A percentile compares a stretch with the other conserved stretches of the same genome.
Conservation (phyloP, 2,329 filamentous ascomycete species). For the Neurospora crassa region DNA sequence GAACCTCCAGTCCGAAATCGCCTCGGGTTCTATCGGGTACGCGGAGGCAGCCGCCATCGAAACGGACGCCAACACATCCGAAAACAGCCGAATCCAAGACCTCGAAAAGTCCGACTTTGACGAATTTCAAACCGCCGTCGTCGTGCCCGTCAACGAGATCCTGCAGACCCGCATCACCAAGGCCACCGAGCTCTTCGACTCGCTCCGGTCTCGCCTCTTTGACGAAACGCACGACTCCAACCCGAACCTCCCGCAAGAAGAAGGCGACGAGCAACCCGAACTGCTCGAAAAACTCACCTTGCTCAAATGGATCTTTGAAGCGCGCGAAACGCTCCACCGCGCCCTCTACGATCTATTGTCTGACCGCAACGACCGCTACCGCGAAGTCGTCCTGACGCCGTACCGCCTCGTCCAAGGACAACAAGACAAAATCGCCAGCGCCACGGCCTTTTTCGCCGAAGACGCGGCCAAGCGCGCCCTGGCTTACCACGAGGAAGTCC, state of each 20-base stretch:
- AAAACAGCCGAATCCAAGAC: conserved; percentile 61
- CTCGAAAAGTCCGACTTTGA: conserved; percentile 74
- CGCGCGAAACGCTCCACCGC: conserved; percentile 77
- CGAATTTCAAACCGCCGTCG: conserved; percentile 69
- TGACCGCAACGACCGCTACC: conserved; percentile 79
- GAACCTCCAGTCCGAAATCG: conserved; percentile 72
- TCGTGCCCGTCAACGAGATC: conserved; percentile 74
- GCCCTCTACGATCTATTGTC: conserved; percentile 77
- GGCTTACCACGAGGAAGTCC: conserved; percentile 60
- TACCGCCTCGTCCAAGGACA: conserved; percentile 57
- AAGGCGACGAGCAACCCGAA: conserved; percentile 91
- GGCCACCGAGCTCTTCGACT: conserved; percentile 68
- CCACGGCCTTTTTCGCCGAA: conserved; percentile 70
- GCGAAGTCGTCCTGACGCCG: conserved; percentile 71
- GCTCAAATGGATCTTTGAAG: conserved; percentile 94
- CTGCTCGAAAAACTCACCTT: conserved; percentile 88
- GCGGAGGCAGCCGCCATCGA: conserved; percentile 76
- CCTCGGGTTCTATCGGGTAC: conserved; percentile 69
- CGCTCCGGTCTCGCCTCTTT: conserved; percentile 62
- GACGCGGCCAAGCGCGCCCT: conserved; percentile 66
- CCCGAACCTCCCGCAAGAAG: conserved; percentile 82
- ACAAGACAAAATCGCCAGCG: conserved; percentile 68
- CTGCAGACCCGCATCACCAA: conserved; percentile 65
- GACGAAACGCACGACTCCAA: conserved; percentile 58
- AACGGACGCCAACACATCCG: conserved; percentile 60